phyloP scores from a whole-genome alignment of 2,329 filamentous ascomycete genomes.

The Podosphaera xanthii region DNA sequence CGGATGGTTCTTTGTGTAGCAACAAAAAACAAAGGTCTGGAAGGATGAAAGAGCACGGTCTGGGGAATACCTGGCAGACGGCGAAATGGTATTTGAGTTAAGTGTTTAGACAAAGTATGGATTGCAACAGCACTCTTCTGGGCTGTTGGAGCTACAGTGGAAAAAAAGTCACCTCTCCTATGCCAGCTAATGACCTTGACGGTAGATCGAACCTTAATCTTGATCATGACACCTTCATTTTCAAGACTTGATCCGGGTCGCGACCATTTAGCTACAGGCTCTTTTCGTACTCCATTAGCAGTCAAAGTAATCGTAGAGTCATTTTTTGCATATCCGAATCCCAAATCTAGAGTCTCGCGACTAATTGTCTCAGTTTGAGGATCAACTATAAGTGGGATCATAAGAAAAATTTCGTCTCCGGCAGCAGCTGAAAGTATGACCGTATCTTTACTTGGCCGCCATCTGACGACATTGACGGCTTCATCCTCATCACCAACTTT shows the following conservation, averaged over 20 bases:
- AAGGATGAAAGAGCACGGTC: constrained; percentile 83
- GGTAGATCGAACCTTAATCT: constrained; percentile 54
- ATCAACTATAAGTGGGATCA: constrained; percentile 50
- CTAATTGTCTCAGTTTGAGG: constrained; percentile 53
- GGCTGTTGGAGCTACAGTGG: constrained; percentile 66
- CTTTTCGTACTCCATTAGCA: constrained; percentile 39
- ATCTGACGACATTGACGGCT: constrained; percentile 66
- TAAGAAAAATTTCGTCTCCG: constrained; percentile 68
- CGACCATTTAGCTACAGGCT: constrained; percentile 59
- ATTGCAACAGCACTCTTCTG: constrained; percentile 69
- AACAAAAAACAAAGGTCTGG: constrained; percentile 80
- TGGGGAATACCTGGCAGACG: constrained; percentile 53
- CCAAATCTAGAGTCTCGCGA: constrained; percentile 56
- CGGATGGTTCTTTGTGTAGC: constrained; percentile 85
- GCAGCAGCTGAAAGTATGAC: constrained; percentile 64
- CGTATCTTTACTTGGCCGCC: constrained; percentile 66
- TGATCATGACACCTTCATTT: constrained; percentile 56
- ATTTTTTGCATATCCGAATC: constrained; percentile 79
- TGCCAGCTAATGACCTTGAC: constrained; percentile 90
- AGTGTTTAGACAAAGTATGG: constrained; percentile 83
- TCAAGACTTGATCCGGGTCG: constrained; percentile 54
- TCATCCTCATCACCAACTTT: constrained; percentile 50
- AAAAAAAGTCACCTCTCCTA: constrained; percentile 78
- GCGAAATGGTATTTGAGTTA: constrained; percentile 86
- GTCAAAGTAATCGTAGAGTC: constrained; percentile 28